Conservation (phyloP, 495 filamentous ascomycete species). For the Hypomontagnella submonticulosa region DNA sequence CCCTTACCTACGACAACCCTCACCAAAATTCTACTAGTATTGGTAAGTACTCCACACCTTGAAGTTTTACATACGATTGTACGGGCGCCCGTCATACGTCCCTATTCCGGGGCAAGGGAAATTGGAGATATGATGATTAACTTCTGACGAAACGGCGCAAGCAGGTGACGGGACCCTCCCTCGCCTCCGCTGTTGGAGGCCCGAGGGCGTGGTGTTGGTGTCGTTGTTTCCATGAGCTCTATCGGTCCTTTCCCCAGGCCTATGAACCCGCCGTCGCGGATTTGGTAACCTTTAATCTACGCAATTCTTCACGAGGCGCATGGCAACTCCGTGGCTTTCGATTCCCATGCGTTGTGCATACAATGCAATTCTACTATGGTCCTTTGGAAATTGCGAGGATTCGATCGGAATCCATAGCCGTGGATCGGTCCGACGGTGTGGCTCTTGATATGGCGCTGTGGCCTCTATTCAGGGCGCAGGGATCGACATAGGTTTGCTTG, state of each 20-base stretch:
- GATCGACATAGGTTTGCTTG: too few relatives aligned
- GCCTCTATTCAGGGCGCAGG: background rate
- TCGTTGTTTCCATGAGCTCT: background rate
- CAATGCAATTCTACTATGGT: background rate
- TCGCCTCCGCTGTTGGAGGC: slow-evolving; percentile 1
- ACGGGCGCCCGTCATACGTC: background rate
- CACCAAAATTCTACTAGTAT: too few relatives aligned
- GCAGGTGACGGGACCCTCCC: slow-evolving; percentile 4
- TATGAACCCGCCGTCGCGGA: slow-evolving; percentile 23
- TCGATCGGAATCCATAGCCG: slow-evolving; percentile 11
- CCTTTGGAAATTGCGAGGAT: slow-evolving; percentile 11
- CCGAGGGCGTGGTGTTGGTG: slow-evolving; percentile 14
- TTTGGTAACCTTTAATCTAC: slow-evolving; percentile 19
- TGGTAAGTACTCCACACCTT: too few relatives aligned
- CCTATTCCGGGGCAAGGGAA: slow-evolving; percentile 12
- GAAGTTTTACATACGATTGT: too few relatives aligned
- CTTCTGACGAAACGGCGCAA: slow-evolving; percentile 9
- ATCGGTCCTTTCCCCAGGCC: slow-evolving; percentile 30
- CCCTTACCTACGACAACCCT: background rate
- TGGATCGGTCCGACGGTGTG: slow-evolving; percentile 28
- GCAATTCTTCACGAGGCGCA: slow-evolving; percentile 5
- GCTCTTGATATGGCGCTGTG: slow-evolving; percentile 10
- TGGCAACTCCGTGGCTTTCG: slow-evolving; percentile 7
- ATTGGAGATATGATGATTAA: slow-evolving; percentile 22
- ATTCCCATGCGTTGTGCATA: background rate